A percentile compares a stretch with the other conserved stretches of the same genome.
phyloP scores from a whole-genome alignment of 2,329 filamentous ascomycete species.

The Dactylella cylindrospora region DNA sequence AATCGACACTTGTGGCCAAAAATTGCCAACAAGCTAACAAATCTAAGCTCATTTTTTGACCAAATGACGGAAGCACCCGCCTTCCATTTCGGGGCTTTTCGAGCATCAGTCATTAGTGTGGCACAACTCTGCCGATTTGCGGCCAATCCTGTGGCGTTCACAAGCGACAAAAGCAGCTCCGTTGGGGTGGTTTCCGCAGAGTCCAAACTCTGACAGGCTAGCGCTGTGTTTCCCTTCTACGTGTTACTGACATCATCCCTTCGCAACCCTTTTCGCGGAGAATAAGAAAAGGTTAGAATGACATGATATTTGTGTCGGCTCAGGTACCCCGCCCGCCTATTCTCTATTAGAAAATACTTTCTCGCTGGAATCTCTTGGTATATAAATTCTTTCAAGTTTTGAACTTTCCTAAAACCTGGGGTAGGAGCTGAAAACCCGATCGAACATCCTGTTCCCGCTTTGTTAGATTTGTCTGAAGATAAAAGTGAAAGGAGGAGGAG shows the following conservation, averaged over 20 bases:
- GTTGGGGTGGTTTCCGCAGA: too few species aligned
- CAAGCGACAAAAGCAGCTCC: too few species aligned
- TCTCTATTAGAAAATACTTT: slow-evolving; percentile 5
- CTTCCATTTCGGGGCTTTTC: too few species aligned
- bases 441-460: slow-evolving; percentile 5
- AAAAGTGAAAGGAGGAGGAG: not conserved
- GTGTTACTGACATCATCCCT: slow-evolving; percentile 42
- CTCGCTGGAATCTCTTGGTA: too few species aligned
- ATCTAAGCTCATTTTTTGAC: too few species aligned
- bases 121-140: too few species aligned
- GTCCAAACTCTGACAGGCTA: slow-evolving; percentile 6
- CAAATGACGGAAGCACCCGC: too few species aligned
- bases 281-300: slow-evolving; percentile 21
- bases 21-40: too few species aligned
- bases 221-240: slow-evolving; percentile 9
- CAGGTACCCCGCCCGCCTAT: not conserved
- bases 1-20: too few species aligned
- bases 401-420: not conserved
- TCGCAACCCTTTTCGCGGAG: slow-evolving; percentile 8
- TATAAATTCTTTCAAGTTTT: not conserved
- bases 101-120: too few species aligned
- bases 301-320: slow-evolving; percentile 1
- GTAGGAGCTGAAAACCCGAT: not conserved
- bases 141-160: too few species aligned
- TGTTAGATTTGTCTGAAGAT: not conserved